Conservation (phyloP, 192 early-diverging fungal genomes). For the Coemansia guatemalensis region DNA sequence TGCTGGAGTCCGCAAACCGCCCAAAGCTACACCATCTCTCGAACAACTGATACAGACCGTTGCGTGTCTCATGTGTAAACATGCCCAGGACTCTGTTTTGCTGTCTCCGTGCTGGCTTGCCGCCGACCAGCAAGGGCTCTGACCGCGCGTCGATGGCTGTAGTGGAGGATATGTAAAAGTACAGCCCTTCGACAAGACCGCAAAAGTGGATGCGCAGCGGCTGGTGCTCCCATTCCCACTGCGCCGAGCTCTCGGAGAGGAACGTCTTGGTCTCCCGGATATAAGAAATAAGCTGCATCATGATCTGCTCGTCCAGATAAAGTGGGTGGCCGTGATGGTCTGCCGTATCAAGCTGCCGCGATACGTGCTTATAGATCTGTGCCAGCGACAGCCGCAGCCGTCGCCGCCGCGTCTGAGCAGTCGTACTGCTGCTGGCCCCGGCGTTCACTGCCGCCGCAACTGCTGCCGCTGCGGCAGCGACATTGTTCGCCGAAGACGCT, state of each 20-base stretch:
- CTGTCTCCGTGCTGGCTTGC: slow-evolving; percentile 6
- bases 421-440: slow-evolving; percentile 23
- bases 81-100: slow-evolving; percentile 15
- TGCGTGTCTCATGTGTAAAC: slow-evolving; percentile 79
- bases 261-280: slow-evolving; percentile 76
- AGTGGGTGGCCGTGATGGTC: slow-evolving; percentile 56
- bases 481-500: slow-evolving; percentile 7
- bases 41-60: slow-evolving; percentile 77
- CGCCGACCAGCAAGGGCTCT: background rate
- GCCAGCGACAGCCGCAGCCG: slow-evolving; percentile 45
- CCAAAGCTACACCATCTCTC: slow-evolving; percentile 95
- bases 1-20: slow-evolving; percentile 50
- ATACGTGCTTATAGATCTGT: slow-evolving; percentile 48
- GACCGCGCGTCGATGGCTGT: background rate
- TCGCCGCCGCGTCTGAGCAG: slow-evolving; percentile 31
- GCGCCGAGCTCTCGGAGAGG: slow-evolving; percentile 71
- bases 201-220: slow-evolving; percentile 87
- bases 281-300: slow-evolving; percentile 69
- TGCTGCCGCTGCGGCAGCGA: slow-evolving; percentile 28
- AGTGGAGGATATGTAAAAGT: slow-evolving; percentile 64
- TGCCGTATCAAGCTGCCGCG: slow-evolving; percentile 49
- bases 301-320: slow-evolving; percentile 54
- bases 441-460: slow-evolving; percentile 27
- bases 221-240: slow-evolving; percentile 86
- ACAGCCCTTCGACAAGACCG: slow-evolving; percentile 82